phyloP scores from a whole-genome alignment of 2,329 filamentous ascomycete genomes.

The Eurotiales sp. region DNA sequence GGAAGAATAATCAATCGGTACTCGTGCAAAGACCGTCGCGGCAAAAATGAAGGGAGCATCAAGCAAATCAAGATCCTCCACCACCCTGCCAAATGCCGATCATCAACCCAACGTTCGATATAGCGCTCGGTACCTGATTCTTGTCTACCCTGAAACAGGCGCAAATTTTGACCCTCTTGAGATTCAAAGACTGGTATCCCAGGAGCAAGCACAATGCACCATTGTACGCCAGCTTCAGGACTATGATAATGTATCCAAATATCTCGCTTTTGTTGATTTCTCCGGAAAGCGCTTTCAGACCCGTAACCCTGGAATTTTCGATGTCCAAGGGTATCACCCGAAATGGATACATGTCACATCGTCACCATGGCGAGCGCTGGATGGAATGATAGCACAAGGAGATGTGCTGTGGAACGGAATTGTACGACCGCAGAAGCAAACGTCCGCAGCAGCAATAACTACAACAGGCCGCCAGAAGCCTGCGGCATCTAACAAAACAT shows the following conservation, averaged over 20 bases:
- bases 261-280: constrained; percentile 1
- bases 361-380: background rate
- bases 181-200: background rate
- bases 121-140: constrained; percentile 2
- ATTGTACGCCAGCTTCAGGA: background rate
- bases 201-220: background rate
- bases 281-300: background rate
- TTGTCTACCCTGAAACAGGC: background rate
- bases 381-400: background rate
- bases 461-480: background rate
- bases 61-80: background rate
- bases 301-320: background rate
- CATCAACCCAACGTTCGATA: background rate
- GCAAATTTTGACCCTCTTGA: background rate
- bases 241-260: background rate
- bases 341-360: constrained; percentile 2
- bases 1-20: no score
- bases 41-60: no score
- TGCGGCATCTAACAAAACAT: background rate
- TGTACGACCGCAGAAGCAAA: background rate
- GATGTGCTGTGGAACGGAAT: background rate
- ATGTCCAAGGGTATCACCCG: constrained; percentile 1
- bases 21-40: no score
- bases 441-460: background rate
- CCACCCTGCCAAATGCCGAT: background rate